Evolutionary conservation across 345 rosid genomes (phyloP).

Genomic region (Camelina neglecta): DNA sequence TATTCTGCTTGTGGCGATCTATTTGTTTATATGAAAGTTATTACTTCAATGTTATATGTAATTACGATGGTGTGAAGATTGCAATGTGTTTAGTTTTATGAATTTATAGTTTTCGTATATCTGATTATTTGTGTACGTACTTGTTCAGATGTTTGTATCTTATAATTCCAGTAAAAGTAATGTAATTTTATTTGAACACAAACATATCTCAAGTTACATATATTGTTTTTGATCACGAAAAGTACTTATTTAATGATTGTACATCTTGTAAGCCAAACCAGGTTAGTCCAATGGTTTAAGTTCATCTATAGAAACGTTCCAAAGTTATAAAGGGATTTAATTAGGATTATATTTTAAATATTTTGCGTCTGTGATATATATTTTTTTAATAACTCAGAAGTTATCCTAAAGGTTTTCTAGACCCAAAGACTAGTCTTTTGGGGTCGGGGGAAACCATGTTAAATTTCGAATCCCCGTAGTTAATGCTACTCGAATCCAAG

Average conservation of each 20-base stretch:
- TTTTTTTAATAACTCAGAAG: no score
- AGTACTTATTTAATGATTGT: no score
- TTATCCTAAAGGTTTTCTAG: no score
- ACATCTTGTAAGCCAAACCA: no score
- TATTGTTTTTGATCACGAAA: no score
- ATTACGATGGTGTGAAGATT: slow-evolving; percentile 18
- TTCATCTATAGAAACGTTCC: not conserved
- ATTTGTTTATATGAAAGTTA: not conserved
- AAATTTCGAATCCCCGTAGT: no score
- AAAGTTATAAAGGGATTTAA: not conserved
- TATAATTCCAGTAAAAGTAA: not conserved
- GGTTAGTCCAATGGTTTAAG: not conserved
- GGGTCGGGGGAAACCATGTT: no score
- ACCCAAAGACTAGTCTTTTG: no score
- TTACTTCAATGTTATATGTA: slow-evolving; percentile 6
- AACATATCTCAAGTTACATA: not conserved
- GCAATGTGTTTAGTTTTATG: slow-evolving; percentile 9
- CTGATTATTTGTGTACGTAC: not conserved
- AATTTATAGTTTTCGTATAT: not conserved
- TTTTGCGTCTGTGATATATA: not conserved
- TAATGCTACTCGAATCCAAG: no score
- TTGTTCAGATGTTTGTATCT: not conserved
- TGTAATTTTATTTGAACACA: not conserved
- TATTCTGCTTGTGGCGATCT: not conserved
- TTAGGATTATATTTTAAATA: no score